phyloP scores from a whole-genome alignment of 2,329 filamentous ascomycete species.

The Aspergillus cejpii region DNA sequence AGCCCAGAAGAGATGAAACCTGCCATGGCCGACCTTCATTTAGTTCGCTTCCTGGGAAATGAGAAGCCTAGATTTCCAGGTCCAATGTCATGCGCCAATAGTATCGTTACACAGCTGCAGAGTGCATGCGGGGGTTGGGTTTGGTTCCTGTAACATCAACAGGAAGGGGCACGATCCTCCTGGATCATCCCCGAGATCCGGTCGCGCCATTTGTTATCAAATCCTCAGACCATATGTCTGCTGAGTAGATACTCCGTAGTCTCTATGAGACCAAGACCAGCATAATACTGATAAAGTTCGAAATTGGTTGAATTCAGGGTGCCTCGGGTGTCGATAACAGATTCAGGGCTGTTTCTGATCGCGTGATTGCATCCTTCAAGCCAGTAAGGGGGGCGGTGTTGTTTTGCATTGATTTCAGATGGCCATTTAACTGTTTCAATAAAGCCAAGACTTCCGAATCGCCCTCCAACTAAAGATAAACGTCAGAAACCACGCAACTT shows the following conservation, averaged over 20 bases:
- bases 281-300: conserved; percentile 2
- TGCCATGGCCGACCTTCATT: neutral
- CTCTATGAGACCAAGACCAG: neutral
- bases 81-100: neutral
- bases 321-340: conserved; percentile 23
- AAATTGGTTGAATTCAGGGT: conserved; percentile 17
- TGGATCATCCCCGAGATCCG: neutral
- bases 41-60: neutral
- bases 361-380: conserved; percentile 34
- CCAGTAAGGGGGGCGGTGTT: conserved; percentile 36
- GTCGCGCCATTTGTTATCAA: too few species aligned
- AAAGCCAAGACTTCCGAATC: conserved; percentile 35
- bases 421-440: conserved; percentile 38
- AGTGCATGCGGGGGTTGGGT: neutral
- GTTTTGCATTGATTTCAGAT: conserved; percentile 41
- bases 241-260: neutral
- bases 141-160: neutral
- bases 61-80: neutral
- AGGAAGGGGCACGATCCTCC: neutral
- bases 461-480: conserved; percentile 27
- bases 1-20: too few species aligned
- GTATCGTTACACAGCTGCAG: neutral
- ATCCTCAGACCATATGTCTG: neutral
- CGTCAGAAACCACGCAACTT: conserved; percentile 9
- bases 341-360: conserved; percentile 33